Evolutionary conservation across 768 basidiomycete species (phyloP).

Genomic region (Amanita rimosa): DNA sequence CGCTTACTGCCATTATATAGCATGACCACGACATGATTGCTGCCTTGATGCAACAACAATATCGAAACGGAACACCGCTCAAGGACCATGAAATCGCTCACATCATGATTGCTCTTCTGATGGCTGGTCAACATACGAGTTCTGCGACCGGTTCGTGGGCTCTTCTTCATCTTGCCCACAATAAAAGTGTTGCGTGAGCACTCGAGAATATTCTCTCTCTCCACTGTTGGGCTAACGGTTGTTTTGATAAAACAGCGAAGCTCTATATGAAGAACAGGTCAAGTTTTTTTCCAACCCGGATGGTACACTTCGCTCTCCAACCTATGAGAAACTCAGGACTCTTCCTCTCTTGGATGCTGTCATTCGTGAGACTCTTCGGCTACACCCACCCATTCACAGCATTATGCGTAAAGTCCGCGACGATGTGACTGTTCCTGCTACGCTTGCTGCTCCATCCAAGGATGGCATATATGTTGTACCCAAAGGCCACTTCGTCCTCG

Average conservation of each 20-base stretch:
- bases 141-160: slow-evolving; percentile 90
- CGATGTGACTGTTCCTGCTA: slow-evolving; percentile 71
- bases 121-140: slow-evolving; percentile 99
- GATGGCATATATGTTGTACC: slow-evolving; percentile 76
- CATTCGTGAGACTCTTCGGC: slow-evolving; percentile 87
- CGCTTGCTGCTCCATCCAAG: slow-evolving; percentile 69
- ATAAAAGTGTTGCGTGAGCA: slow-evolving; percentile 64
- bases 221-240: slow-evolving; percentile 1
- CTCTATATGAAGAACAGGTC: slow-evolving; percentile 85
- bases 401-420: slow-evolving; percentile 88
- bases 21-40: slow-evolving; percentile 89
- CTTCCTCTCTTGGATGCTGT: slow-evolving; percentile 79
- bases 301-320: slow-evolving; percentile 68
- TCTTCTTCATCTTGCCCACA: slow-evolving; percentile 75
- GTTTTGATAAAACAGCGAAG: slow-evolving; percentile 51
- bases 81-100: slow-evolving; percentile 92
- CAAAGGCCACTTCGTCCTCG: slow-evolving; percentile 81
- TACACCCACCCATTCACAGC: slow-evolving; percentile 94
- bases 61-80: slow-evolving; percentile 69
- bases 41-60: slow-evolving; percentile 72
- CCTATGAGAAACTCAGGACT: slow-evolving; percentile 76
- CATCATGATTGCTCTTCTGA: slow-evolving; percentile 96
- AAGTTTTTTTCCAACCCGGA: slow-evolving; percentile 69
- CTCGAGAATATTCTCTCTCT: background rate
- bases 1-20: slow-evolving; percentile 12